A percentile compares a stretch with the other conserved stretches of the same genome.
phyloP scores from a whole-genome alignment of 257 asterid genomes.

The Haberlea rhodopensis region DNA sequence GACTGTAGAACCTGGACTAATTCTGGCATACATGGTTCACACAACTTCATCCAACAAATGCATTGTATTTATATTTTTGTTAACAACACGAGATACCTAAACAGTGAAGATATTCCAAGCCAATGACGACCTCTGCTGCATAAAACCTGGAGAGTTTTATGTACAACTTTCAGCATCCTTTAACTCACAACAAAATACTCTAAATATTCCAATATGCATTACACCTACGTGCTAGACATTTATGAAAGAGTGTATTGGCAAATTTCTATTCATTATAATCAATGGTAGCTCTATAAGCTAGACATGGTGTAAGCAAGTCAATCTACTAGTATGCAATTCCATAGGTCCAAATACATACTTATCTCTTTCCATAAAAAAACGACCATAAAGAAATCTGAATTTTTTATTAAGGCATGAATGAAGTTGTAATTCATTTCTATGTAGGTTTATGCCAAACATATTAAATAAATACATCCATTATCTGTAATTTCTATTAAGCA shows the following conservation, averaged over 20 bases:
- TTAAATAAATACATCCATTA: constrained; percentile 7
- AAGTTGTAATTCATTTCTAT: constrained; percentile 12
- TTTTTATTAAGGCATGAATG: neutral
- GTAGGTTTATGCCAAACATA: neutral
- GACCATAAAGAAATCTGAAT: neutral
- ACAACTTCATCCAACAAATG: neutral
- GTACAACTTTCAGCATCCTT: constrained; percentile 11
- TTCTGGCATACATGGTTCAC: neutral
- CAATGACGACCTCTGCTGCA: constrained; percentile 90
- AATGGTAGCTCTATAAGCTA: neutral
- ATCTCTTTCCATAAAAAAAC: neutral
- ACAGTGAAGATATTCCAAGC: constrained; percentile 97
- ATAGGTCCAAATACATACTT: neutral
- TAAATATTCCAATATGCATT: neutral
- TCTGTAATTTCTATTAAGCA: neutral
- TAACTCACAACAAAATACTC: constrained; percentile 2
- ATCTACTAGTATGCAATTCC: neutral
- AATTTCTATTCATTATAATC: neutral
- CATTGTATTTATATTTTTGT: neutral
- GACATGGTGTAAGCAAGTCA: neutral
- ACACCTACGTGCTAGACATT: neutral
- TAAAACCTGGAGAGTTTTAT: constrained; percentile 59
- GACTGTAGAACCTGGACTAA: neutral
- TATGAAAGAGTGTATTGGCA: neutral
- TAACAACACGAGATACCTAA: constrained; percentile 54